These are phyloP conservation scores for Ceratobasidium sp. DNA, from an alignment of 1,284 basidiomycete species.

Conservation along the genomic window DNA sequence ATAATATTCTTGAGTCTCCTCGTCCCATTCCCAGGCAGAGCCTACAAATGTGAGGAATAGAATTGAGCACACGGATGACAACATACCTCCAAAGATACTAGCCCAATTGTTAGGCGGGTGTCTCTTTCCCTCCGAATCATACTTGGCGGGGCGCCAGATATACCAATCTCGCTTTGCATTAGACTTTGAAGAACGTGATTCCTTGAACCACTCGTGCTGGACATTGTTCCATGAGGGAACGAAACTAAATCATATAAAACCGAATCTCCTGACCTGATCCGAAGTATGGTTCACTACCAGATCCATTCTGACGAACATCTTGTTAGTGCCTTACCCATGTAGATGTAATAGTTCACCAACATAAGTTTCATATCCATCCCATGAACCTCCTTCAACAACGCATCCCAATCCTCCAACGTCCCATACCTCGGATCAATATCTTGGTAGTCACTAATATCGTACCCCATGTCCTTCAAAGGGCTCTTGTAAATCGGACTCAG, in stretches of 20 bases:
- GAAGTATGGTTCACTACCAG: conserved; percentile 84
- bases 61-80: not conserved
- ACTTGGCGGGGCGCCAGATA: conserved; percentile 74
- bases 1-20: conserved; percentile 73
- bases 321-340: not conserved
- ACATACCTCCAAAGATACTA: conserved; percentile 66
- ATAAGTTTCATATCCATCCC: conserved; percentile 73
- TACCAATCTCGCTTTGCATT: conserved; percentile 75
- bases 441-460: conserved; percentile 79
- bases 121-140: conserved; percentile 60
- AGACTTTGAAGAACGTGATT: conserved; percentile 65
- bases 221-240: not conserved
- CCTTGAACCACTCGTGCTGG: conserved; percentile 76
- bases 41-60: conserved; percentile 49
- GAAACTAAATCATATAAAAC: no score
- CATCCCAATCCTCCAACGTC: conserved; percentile 75
- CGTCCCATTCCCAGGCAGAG: conserved; percentile 77
- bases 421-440: conserved; percentile 77
- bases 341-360: conserved; percentile 50
- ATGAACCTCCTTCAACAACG: conserved; percentile 65
- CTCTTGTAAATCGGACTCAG: conserved; percentile 76
- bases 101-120: conserved; percentile 78
- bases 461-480: conserved; percentile 75
- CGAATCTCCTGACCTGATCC: conserved; percentile 58
- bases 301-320: conserved; percentile 63